phyloP scores from a whole-genome alignment of 371 early-diverging fungal species.

The Nematocida ausubeli region DNA sequence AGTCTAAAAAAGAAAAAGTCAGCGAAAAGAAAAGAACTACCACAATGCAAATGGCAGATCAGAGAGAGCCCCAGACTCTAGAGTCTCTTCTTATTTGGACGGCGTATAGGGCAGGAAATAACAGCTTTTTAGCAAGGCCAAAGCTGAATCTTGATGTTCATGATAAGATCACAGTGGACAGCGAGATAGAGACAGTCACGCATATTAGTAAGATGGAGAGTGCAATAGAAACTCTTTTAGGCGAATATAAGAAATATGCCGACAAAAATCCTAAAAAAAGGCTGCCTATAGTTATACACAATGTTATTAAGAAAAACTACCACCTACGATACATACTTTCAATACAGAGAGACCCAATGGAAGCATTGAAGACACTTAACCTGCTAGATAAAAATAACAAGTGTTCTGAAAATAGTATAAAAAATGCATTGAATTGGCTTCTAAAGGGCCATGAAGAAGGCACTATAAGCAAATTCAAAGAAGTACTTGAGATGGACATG shows the following conservation, averaged over 20 bases:
- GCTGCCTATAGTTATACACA: background rate
- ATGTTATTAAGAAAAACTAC: background rate
- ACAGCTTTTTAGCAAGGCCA: background rate
- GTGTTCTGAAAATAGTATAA: background rate
- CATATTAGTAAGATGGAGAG: background rate
- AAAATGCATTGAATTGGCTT: background rate
- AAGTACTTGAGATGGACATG: background rate
- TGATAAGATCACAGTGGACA: background rate
- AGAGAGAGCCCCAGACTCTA: background rate
- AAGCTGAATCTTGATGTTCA: background rate
- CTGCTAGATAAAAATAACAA: background rate
- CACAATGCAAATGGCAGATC: no score
- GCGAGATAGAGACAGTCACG: background rate
- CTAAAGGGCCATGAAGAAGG: background rate
- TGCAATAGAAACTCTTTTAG: background rate
- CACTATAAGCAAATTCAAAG: background rate
- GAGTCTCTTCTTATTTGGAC: background rate
- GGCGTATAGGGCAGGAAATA: background rate
- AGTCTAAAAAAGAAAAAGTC: no score
- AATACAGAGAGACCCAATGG: background rate
- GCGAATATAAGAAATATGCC: background rate
- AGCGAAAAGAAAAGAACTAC: no score
- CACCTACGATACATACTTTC: background rate
- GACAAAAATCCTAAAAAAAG: background rate
- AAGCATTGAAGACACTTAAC: background rate